Evolutionary conservation across 179 eudicot genomes (phyloP), one percentile per base, ranked within the genome.

Genomic region (Beta corolliflora): DNA sequence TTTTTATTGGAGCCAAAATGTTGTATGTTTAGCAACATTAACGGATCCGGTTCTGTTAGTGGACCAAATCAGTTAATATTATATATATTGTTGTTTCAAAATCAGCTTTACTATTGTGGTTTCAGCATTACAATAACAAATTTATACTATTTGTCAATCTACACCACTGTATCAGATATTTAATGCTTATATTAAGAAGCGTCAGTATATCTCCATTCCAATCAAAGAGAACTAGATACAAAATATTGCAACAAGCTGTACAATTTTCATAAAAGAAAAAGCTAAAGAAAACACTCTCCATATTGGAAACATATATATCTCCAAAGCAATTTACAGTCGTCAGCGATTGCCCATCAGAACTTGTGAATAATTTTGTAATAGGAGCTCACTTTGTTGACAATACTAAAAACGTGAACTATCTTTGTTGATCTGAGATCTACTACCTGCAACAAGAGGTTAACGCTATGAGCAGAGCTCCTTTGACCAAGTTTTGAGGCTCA

Each of bases 331-430:
- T 96, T 45, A 91, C 83, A 79, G 97, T 95, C 79, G 99, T 97
- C 86, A 96, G 81, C 99, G 98, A 96, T 88, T 96, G 97, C 58
- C 93, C 99, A 84, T 96, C 97, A 80, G 86, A 85, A 87, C 99
- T 96, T 25, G 85, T 86, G 81, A 90, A 93, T 88, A 94, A 86
- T 77, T 85, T 96, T 21, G 97, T 92, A 61, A 96, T 93, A 60
- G 99, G 99, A 78, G 97, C 85, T 96, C 97, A 68, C 75, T 87
- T 25, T 93, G 97, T 6, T 91, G 89, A 74, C 86, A 77, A 74
- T 77, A 79, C 81, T 90, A 81, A 93, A 96, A 56, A 89, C 79
- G 83, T 91, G 93, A 53, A 90, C 81, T 68, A 94, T 19, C 70
- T 85, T 83, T 29, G 87, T 72, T 65, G 86, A 91, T 77, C 29